Conservation (phyloP, 768 basidiomycete genomes). For the Chiua virens region DNA sequence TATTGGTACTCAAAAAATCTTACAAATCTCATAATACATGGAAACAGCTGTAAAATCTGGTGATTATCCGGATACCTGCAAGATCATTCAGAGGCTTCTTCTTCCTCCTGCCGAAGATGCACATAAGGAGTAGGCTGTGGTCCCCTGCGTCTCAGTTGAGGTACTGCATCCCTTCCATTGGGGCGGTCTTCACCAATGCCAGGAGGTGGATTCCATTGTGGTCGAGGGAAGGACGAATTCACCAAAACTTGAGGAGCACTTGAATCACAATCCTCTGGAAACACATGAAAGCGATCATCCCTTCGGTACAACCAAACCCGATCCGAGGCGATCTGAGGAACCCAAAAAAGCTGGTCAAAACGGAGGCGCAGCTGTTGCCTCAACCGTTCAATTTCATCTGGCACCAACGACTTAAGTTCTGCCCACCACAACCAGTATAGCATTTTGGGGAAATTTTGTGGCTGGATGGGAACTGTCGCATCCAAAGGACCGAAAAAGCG, state of each 20-base stretch:
- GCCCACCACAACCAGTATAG: conserved; percentile 5
- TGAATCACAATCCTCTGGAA: not conserved
- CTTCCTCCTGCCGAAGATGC: too few relatives aligned
- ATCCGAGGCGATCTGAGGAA: not conserved
- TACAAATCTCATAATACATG: too few relatives aligned
- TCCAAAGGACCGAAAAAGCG: not conserved
- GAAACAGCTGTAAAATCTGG: too few relatives aligned
- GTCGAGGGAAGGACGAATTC: not conserved
- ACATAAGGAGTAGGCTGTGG: too few relatives aligned
- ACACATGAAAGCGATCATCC: not conserved
- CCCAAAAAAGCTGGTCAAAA: conserved; percentile 3
- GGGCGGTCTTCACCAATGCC: too few relatives aligned
- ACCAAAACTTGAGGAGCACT: conserved; percentile 2
- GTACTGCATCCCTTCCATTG: too few relatives aligned
- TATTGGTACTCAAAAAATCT: too few relatives aligned
- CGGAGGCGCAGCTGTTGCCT: not conserved
- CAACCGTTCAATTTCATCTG: not conserved
- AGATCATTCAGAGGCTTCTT: too few relatives aligned
- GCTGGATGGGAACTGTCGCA: not conserved
- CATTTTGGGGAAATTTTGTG: conserved; percentile 1
- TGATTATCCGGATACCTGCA: too few relatives aligned
- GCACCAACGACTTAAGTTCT: not conserved
- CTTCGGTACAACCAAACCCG: not conserved
- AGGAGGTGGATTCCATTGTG: not conserved
- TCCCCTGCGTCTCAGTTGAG: too few relatives aligned